Base-by-base conservation (phyloP, 2,329 filamentous ascomycete genomes). In the Botryotinia calthae region DNA sequence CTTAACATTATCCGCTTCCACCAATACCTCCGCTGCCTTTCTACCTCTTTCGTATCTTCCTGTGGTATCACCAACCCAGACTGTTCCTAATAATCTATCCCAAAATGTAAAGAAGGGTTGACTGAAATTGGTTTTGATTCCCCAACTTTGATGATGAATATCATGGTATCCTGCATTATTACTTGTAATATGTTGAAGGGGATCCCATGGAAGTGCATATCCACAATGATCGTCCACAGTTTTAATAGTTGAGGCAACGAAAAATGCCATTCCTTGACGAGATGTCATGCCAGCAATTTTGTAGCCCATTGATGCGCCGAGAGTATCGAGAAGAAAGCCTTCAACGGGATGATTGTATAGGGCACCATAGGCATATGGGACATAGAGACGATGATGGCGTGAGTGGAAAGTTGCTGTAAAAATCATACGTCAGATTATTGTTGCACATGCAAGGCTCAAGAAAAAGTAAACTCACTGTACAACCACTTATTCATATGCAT, bases 401-500 rank as follows among this genome's bases (percentile, higher is more conserved):
- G 95, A 95, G 84, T 98, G 96, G 84, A 98, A 96, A 71, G 91
- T 92, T 75, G 90, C 93, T 95, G 76, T 77, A 75, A 71, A 46
- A 42, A 73, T 81, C 75, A 71, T 51, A 37, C 72, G 20, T 66
- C 25, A 59, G 48, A n/a, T 22, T n/a, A 56, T 56, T 10, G 22
- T 54, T 54, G 16, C 64, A 67, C 8, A 20, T 56, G 34, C 2
- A 44, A 31, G 51, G 40, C 40, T 40, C 9, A 22, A 3, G 25
- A 68, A 48, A 37, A 22, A 16, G 5, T 28, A 54, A 44, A 88
- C 92, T 83, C 86, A 96, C 93, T 92, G 86, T 98, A 98, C 78
- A 99, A 87, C 93, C 93, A 98, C 82, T 93, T 95, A 85, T 98
- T 98, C 85, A 96, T 87, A 84, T 99, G 96, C 96, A 99, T 99